These are phyloP conservation scores for Acanthamoeba divionensis DNA, from an alignment of 208 protist genomes.

Conservation along the genomic window DNA sequence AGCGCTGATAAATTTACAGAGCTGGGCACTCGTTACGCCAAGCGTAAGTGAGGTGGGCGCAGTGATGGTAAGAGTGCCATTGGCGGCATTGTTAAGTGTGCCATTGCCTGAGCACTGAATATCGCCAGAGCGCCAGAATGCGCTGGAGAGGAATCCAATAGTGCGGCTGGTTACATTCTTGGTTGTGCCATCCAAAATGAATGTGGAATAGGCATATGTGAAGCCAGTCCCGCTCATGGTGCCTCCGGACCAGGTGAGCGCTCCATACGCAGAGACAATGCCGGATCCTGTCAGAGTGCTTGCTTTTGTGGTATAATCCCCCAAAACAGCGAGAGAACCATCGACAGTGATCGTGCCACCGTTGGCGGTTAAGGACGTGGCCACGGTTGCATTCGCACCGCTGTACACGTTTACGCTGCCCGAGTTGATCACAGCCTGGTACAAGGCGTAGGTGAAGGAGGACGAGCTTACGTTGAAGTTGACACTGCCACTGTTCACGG, in stretches of 20 bases:
- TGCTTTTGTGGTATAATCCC: background rate
- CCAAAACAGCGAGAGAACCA: background rate
- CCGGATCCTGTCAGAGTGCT: slow-evolving; percentile 22
- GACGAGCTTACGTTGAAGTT: background rate
- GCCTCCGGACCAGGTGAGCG: slow-evolving; percentile 12
- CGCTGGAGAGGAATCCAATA: background rate
- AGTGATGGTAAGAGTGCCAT: slow-evolving; percentile 6
- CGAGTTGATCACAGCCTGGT: background rate
- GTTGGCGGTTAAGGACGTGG: background rate
- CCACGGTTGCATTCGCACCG: background rate
- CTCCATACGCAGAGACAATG: background rate
- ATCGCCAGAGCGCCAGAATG: background rate
- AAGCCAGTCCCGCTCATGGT: background rate
- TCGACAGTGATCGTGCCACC: background rate
- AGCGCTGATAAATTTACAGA: no score
- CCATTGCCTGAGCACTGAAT: background rate
- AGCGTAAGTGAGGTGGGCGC: background rate
- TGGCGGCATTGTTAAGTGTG: background rate
- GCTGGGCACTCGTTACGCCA: no score
- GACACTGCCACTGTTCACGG: slow-evolving; percentile 4
- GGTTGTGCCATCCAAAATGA: background rate
- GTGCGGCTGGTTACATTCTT: background rate
- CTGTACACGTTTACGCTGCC: background rate
- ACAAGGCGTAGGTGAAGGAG: background rate
- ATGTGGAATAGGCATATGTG: background rate